Base-by-base conservation (phyloP, 2,329 filamentous ascomycete species). In the Hymenoscyphus repandus region DNA sequence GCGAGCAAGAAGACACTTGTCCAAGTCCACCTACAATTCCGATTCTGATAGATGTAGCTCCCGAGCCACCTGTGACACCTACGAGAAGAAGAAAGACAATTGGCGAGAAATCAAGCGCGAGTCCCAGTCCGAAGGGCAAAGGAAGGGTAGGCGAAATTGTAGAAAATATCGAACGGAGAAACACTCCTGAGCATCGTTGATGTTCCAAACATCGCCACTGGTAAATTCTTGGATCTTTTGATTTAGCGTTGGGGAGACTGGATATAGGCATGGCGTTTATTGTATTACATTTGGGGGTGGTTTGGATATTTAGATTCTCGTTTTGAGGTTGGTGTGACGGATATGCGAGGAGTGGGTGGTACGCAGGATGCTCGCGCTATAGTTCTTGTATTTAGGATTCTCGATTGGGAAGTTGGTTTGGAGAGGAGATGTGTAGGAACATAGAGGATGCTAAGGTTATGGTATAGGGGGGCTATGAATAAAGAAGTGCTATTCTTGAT, bases 141-240 rank as follows among this genome's bases (percentile, higher is more conserved):
- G 49, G 58, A 12, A 58, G 54, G 20, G 61, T 64, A 1, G 44
- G 57, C 22, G 60, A 62, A 37, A 59, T 63, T 49, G 60, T 64
- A 6, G 62, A 63, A 45, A 53, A 53, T 43, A 52, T 63, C 37
- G 62, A 64, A 54, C 50, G 50, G 42, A 59, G 37, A 34, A 50
- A 27, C 37, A 55, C 52, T 50, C 45, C 51, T 13, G 46, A 44
- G 17, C 38, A 40, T 37, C 34, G 15, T 13, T 37, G 15, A 17
- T 17, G 4, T 13, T 13, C 12, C 10, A n/a, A n/a, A n/a, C n/a
- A n/a, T n/a, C n/a, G n/a, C 15, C 5, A 17, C 12, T 17, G 34
- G 34, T 13, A 37, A 4, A 27, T 27, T 27, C 22, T 27, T 27
- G 22, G 22, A 27, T 27, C 22, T 7, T 37, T 37, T 3, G 10